Evolutionary conservation across 2,329 filamentous ascomycete genomes (phyloP).

Genomic region (Penicillium hesseltinei): DNA sequence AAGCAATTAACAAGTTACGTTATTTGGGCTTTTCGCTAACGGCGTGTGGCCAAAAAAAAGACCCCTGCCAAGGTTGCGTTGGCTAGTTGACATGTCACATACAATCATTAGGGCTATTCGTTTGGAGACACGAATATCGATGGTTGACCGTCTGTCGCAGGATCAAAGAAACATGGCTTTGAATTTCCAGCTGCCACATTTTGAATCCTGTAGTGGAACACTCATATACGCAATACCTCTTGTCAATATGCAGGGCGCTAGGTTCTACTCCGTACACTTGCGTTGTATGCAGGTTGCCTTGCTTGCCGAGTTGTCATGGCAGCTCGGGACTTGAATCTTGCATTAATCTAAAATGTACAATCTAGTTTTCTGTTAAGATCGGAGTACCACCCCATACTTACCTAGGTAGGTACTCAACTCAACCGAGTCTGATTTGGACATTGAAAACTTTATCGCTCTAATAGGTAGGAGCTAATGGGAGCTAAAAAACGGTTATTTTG

Average conservation of each 20-base stretch:
- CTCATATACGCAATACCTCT: not conserved
- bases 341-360: not conserved
- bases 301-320: not conserved
- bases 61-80: not conserved
- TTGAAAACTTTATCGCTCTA: not conserved
- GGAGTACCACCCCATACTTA: not conserved
- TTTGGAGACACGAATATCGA: not conserved
- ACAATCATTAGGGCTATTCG: not conserved
- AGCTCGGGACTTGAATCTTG: not conserved
- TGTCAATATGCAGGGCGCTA: not conserved
- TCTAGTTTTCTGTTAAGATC: not conserved
- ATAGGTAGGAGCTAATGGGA: not conserved
- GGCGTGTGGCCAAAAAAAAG: not conserved
- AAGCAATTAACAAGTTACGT: not conserved
- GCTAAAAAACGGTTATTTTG: too few relatives aligned
- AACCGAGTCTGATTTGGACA: not conserved
- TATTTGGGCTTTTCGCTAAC: not conserved
- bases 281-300: not conserved
- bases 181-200: not conserved
- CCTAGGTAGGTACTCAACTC: not conserved
- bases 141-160: not conserved
- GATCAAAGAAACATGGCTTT: not conserved
- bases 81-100: not conserved
- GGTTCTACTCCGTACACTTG: not conserved
- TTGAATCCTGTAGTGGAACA: not conserved